Evolutionary conservation across 176 grass and related monocot species (phyloP), one percentile per base, ranked within the genome.

Genomic region (Hordeum marinum): DNA sequence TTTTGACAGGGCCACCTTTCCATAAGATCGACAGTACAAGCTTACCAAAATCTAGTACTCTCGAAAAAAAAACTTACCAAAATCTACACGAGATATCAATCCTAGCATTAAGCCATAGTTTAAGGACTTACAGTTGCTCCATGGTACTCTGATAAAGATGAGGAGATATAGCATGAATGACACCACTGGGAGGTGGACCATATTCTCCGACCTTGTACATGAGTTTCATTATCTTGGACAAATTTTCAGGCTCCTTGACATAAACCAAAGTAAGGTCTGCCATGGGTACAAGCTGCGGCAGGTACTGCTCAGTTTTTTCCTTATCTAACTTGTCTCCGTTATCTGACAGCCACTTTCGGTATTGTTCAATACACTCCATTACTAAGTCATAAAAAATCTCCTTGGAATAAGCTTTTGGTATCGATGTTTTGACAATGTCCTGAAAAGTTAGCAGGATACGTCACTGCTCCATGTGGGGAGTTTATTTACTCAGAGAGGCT

Each of bases 141-240:
- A 75, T 75, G 43, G 9, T 75, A 75, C 72, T 75, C 72, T 17
- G 72, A 32, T 75, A 26, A 75, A 75, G 26, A 50, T 42, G 7
- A 75, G 72, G 72, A 75, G 72, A 52, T 50, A 75, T 75, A 31
- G 18, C 72, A 52, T 50, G n/a, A 75, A 32, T 75, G 72, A 75
- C 26, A 31, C 48, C 43, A 50, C 72, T 75, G 72, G 72, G 72
- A 52, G 46, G 72, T 75, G 42, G 43, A 11, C 72, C 43, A 52
- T 45, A 75, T 52, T 29, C 14, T 75, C 72, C 72, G 4, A 75
- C 48, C 72, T 75, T 75, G 43, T 45, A 75, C 26, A 75, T 75
- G 25, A 75, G 24, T 75, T 75, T 75, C 25, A 75, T 75, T 31
- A 75, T 75, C 26, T 52, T 75, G 72, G 25, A 29, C 25, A 75